Evolutionary conservation across 1,139 yeast genomes (phyloP).

Genomic region (Arxiozyma heterogenica): DNA sequence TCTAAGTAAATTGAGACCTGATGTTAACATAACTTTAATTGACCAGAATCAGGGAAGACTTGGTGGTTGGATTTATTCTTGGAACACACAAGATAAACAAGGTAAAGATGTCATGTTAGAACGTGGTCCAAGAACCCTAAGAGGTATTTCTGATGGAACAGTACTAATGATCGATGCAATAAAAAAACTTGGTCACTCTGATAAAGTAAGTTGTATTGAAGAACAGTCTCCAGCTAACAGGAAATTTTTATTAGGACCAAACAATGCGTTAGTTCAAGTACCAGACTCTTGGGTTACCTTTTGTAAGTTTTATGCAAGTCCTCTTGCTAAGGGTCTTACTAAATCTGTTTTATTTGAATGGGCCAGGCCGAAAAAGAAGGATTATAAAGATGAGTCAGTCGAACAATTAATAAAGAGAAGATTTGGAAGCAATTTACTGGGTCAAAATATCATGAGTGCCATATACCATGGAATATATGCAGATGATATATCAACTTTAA

Average conservation of each 20-base stretch:
- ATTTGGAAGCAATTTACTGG: conserved; percentile 47
- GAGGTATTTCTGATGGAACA: conserved; percentile 64
- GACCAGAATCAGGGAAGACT: conserved; percentile 42
- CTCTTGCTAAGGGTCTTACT: conserved; percentile 37
- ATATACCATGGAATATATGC: conserved; percentile 86
- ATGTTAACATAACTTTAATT: conserved; percentile 50
- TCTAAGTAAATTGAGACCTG: conserved; percentile 60
- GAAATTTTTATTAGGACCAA: conserved; percentile 45
- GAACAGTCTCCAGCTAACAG: conserved; percentile 47
- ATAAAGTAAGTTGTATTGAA: conserved; percentile 43
- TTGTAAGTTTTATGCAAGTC: conserved; percentile 37
- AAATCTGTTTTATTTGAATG: conserved; percentile 34
- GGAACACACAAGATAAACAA: conserved; percentile 21
- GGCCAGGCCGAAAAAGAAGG: conserved; percentile 16
- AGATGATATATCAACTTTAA: conserved; percentile 62
- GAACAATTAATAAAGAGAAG: conserved; percentile 59
- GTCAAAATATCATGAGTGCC: conserved; percentile 69
- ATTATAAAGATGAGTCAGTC: conserved; percentile 56
- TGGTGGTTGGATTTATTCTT: conserved; percentile 78
- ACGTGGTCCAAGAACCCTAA: conserved; percentile 67
- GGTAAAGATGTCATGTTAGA: conserved; percentile 39
- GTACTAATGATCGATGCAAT: conserved; percentile 51
- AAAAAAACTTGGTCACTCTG: conserved; percentile 35
- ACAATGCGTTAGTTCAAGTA: conserved; percentile 40
- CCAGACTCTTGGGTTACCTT: conserved; percentile 36